Percentiles rank a stretch among this genome's conserved stretches.
Evolutionary conservation across 306 rosid genomes (phyloP).

Genomic region (Datisca glomerata): DNA sequence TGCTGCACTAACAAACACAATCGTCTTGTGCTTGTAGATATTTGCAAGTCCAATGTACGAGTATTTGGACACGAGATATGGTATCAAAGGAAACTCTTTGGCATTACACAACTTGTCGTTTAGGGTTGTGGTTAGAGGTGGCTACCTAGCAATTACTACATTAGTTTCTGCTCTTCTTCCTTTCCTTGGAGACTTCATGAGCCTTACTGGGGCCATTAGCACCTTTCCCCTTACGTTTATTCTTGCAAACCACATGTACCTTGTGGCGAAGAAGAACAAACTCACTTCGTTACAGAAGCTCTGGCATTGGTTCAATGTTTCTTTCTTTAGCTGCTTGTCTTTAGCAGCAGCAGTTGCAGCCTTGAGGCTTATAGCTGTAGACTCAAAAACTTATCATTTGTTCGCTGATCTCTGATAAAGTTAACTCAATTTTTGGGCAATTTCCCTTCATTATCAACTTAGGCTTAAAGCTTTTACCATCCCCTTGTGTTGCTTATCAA

Average conservation of each 20-base stretch:
- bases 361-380: constrained; percentile 65
- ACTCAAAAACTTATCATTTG: constrained; percentile 60
- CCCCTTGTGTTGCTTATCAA: no score
- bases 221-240: constrained; percentile 91
- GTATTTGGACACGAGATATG: constrained; percentile 61
- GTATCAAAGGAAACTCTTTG: constrained; percentile 64
- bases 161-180: constrained; percentile 74
- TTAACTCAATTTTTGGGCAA: no score
- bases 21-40: constrained; percentile 32
- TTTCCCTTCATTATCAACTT: no score
- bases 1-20: background rate
- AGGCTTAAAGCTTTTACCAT: background rate
- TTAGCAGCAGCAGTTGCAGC: constrained; percentile 71
- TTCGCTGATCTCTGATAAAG: constrained; percentile 61
- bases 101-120: constrained; percentile 44
- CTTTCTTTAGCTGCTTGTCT: constrained; percentile 63
- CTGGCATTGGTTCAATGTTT: constrained; percentile 92
- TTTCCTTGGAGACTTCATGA: constrained; percentile 97
- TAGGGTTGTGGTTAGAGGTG: constrained; percentile 63
- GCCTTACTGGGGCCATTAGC: constrained; percentile 94
- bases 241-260: constrained; percentile 87
- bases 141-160: constrained; percentile 64
- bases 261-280: constrained; percentile 63
- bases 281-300: constrained; percentile 42
- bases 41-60: constrained; percentile 98